phyloP scores from a whole-genome alignment of 78 protist genomes.

The Dictyostelium capitatum region DNA sequence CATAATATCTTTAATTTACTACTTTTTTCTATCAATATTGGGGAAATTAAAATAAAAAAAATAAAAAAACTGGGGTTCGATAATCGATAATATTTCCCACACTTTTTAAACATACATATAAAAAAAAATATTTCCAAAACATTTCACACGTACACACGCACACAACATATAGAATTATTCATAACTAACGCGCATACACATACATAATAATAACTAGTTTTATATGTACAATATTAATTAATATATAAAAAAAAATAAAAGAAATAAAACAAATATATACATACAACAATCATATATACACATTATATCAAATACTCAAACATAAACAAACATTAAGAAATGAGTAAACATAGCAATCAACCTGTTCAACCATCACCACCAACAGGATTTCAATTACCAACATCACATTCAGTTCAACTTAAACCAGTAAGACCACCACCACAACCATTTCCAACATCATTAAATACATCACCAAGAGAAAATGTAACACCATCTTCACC shows the following conservation, averaged over 20 bases:
- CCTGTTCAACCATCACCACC: background rate
- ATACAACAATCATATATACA: background rate
- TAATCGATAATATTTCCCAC: no score
- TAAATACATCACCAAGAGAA: slow-evolving; percentile 21
- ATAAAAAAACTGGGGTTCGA: no score
- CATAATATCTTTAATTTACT: no score
- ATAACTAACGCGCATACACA: background rate
- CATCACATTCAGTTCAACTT: slow-evolving; percentile 6
- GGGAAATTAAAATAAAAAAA: no score
- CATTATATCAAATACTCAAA: background rate
- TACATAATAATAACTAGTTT: background rate
- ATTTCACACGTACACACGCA: no score
- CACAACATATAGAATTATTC: no score
- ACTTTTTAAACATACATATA: no score
- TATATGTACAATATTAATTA: no score
- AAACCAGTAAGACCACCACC: slow-evolving; percentile 30
- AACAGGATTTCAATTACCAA: slow-evolving; percentile 35
- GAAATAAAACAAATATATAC: background rate
- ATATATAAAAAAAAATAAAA: background rate
- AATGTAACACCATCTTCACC: slow-evolving; percentile 1
- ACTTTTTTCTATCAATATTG: no score
- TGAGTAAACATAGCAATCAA: background rate
- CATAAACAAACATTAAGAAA: background rate
- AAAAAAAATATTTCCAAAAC: no score
- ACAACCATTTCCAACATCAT: background rate